These are phyloP conservation scores for Solanum raphanifolium DNA, from an alignment of 257 asterid species.

Conservation along the genomic window DNA sequence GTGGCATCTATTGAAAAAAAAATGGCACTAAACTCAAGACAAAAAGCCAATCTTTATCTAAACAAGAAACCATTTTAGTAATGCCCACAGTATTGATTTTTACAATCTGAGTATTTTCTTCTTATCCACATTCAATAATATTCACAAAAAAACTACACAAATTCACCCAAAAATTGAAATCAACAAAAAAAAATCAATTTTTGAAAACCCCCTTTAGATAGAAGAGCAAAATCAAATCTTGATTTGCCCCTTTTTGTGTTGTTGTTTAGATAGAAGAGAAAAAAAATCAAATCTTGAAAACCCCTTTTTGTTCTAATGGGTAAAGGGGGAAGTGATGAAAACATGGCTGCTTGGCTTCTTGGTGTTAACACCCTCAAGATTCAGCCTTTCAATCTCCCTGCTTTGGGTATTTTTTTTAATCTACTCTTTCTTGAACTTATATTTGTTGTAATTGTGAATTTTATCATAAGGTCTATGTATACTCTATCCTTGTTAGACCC, in stretches of 20 bases:
- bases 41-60: neutral
- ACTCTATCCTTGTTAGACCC: neutral
- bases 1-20: neutral
- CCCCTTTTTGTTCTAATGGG: conserved; percentile 33
- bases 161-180: neutral
- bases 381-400: conserved; percentile 75
- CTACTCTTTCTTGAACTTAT: too few species aligned
- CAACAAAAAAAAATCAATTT: neutral
- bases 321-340: conserved; percentile 61
- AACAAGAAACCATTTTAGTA: neutral
- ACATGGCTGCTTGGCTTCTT: conserved; percentile 97
- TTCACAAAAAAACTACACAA: neutral
- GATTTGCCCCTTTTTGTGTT: neutral
- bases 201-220: neutral
- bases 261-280: neutral
- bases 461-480: neutral
- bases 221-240: neutral
- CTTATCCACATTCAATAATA: neutral
- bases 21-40: neutral
- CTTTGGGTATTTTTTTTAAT: conserved; percentile 37
- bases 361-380: conserved; percentile 70
- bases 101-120: neutral
- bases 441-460: neutral
- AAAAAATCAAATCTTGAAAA: neutral
- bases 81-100: neutral